Base-by-base conservation (phyloP, 352 stramenopile genomes). In the Thalassiosira tumida region DNA sequence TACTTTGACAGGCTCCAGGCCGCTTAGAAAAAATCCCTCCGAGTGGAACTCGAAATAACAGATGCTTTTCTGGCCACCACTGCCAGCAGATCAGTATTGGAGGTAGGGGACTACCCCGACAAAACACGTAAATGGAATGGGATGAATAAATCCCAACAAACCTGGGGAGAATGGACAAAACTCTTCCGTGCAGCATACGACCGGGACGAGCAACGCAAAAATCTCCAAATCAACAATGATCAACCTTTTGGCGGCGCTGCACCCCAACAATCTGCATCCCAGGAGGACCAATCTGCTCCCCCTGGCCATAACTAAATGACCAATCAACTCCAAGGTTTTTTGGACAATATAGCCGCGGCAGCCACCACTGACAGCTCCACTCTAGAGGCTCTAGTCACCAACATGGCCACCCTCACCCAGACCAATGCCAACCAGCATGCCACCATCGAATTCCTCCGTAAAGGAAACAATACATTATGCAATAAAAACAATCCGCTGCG, bases 1-100 rank as follows among this genome's bases (percentile, higher is more conserved):
- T 90, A 86, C 75, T 86, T 86, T 76, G 84, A 81, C 84, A 54
- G 31, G n/a, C 47, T 90, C 43, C 51, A 90, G 37, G 84, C 72
- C 7, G 76, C 65, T 0, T 76, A 90, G 37, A 47, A 38, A 24
- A 86, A 89, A 72, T 15, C 65, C 21, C 26, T 14, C 4, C 33
- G 74, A 4, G 74, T 43, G 37, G 69, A 76, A 14, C 67, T 86
- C 15, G 75, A 65, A 3, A 81, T 90, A 10, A 40, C 40, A 1
- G 50, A 90, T n/a, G 33, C 43, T 15, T 51, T 40, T 6, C 24
- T 90, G 1, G n/a, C 70, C 21, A 54, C 75, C 65, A 90, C 72
- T 38, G 84, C 84, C 15, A 65, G 72, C 26, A 81, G 38, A n/a
- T 29, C 75, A 0, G 41, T 90, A 0, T 35, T 90, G 0, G 29